Evolutionary conservation across 345 rosid genomes (phyloP).

Genomic region (Gossypium arboreum): DNA sequence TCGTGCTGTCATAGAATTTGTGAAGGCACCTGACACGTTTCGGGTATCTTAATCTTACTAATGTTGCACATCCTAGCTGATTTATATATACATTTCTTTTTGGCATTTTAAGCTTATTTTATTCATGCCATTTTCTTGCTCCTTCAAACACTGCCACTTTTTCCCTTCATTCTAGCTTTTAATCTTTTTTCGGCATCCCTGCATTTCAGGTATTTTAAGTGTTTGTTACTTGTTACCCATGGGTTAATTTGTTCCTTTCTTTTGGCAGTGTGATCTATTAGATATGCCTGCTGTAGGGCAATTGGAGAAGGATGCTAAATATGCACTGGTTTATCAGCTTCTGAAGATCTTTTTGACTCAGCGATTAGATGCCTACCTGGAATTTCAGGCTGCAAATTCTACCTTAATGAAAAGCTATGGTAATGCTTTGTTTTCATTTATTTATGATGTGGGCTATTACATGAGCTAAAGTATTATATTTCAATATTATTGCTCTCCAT

Average conservation of each 20-base stretch:
- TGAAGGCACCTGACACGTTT: constrained; percentile 79
- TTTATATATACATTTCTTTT: not conserved
- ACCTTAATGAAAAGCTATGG: constrained; percentile 68
- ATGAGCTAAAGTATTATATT: not conserved
- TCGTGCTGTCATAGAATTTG: constrained; percentile 67
- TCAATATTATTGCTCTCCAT: constrained; percentile 7
- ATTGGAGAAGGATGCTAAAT: constrained; percentile 72
- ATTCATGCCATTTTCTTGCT: not conserved
- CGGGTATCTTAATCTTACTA: constrained; percentile 49
- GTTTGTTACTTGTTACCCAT: not conserved
- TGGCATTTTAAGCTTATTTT: not conserved
- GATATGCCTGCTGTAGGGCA: constrained; percentile 85
- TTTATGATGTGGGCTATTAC: not conserved
- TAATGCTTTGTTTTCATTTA: constrained; percentile 20
- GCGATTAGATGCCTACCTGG: constrained; percentile 68
- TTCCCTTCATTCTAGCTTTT: not conserved
- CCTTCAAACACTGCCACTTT: not conserved
- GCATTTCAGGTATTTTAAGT: not conserved
- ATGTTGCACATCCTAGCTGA: not conserved
- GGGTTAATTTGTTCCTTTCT: not conserved
- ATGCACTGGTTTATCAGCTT: constrained; percentile 72
- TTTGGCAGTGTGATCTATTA: constrained; percentile 84
- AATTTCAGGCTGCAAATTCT: constrained; percentile 73
- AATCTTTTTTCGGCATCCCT: not conserved
- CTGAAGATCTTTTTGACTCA: constrained; percentile 78